Base-by-base conservation (phyloP, 179 eudicot species). In the Camellia oleifera region DNA sequence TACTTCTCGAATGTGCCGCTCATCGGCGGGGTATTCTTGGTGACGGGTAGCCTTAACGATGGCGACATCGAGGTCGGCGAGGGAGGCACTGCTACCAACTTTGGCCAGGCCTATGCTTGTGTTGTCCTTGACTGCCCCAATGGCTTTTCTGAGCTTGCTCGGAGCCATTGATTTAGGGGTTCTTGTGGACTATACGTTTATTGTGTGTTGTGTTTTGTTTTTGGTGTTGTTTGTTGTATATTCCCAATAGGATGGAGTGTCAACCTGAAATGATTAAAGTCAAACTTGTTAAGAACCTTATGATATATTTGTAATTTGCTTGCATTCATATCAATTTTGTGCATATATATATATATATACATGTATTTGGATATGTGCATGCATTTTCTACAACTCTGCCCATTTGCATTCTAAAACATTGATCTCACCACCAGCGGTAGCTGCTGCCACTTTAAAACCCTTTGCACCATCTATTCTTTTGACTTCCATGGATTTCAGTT, bases 81-180 rank as follows among this genome's bases (percentile, higher is more conserved):
- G 82, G 66, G 91, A 82, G 58, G 86, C 67, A 76, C 83, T 88
- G 80, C 85, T 79, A 46, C 90, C 90, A 5, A 92, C 93, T 80
- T 89, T 92, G 75, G 98, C 99, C 7, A 96, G 79, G 62, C 97
- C 86, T 48, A 94, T 96, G 83, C 92, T 91, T 23, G 99, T 92
- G 62, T 87, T 88, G 85, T 96, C 99, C 84, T 96, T 96, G 17
- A 94, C 96, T 61, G 92, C 98, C 48, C 93, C 99, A 74, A 96
- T 92, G 26, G 97, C 98, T 81, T 92, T 90, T 79, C 90, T 88
- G 4, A 93, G 58, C 87, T 82, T 89, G 85, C 90, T 87, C 45
- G 91, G 91, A 66, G 84, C 84, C 91, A 88, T 88, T 48, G 32
- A 20, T 73, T 44, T 60, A 3, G 42, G 56, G 68, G 42, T 52